Conservation (phyloP, 441 rosid genomes). For the Jatropha podagrica region DNA sequence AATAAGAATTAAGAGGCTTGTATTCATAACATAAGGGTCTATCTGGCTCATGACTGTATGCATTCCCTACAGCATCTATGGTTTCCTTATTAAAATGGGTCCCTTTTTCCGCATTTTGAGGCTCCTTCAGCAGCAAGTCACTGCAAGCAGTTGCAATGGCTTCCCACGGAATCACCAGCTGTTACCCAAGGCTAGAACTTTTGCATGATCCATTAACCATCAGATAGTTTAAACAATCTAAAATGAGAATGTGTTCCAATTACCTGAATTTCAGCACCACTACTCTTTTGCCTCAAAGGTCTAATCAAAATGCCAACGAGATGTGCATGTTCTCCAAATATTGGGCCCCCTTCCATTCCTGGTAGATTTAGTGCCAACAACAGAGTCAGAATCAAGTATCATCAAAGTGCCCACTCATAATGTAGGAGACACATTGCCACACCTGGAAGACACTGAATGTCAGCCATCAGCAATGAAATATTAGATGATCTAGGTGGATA, state of each 20-base stretch:
- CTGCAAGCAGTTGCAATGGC: conserved; percentile 90
- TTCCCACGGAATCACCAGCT: conserved; percentile 99
- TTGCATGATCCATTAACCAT: conserved; percentile 58
- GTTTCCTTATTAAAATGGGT: conserved; percentile 38
- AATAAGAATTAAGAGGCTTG: conserved; percentile 20
- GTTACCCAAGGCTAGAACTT: conserved; percentile 83
- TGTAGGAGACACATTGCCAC: conserved; percentile 30
- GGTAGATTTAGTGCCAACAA: conserved; percentile 25
- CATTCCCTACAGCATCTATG: conserved; percentile 47
- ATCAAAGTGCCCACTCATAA: conserved; percentile 24
- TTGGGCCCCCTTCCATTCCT: conserved; percentile 97
- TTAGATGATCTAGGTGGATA: conserved; percentile 62
- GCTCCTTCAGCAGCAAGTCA: conserved; percentile 73
- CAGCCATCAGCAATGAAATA: conserved; percentile 81
- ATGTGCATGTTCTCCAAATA: conserved; percentile 57
- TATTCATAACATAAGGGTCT: conserved; percentile 24
- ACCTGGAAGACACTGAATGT: conserved; percentile 97
- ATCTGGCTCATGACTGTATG: conserved; percentile 29
- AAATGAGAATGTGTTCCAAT: conserved; percentile 19
- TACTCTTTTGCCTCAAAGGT: conserved; percentile 80
- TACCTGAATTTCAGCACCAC: conserved; percentile 96
- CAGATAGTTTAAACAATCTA: conserved; percentile 33
- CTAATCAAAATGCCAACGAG: conserved; percentile 76
- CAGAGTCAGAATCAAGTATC: conserved; percentile 25
- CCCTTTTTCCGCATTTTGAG: conserved; percentile 50